Conservation (phyloP, 164 flowering plant genomes). For the Tetrastigma voinierianum region DNA sequence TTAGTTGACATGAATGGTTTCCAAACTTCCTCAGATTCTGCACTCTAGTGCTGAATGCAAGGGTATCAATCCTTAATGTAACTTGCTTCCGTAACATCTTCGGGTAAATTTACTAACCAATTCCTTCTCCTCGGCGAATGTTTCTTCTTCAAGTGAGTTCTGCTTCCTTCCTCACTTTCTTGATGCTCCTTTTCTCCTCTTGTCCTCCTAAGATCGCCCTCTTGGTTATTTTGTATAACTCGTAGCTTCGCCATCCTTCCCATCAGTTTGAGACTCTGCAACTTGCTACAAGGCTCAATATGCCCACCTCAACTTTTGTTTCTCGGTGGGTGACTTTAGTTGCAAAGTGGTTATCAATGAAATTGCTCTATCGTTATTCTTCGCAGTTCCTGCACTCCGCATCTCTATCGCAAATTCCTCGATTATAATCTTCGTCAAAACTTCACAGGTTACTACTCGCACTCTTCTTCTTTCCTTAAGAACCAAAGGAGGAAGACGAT, state of each 20-base stretch:
- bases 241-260: conserved; percentile 5
- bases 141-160: conserved; percentile 10
- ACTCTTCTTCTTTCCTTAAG: neutral
- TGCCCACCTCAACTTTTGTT: neutral
- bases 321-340: conserved; percentile 1
- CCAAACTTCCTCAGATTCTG: conserved; percentile 17
- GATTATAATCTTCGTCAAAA: neutral
- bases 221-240: neutral
- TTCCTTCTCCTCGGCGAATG: conserved; percentile 9
- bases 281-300: neutral
- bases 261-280: neutral
- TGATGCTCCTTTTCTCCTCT: conserved; percentile 10
- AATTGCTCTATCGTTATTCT: neutral
- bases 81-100: conserved; percentile 15
- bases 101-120: conserved; percentile 9
- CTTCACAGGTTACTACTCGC: neutral
- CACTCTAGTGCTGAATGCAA: conserved; percentile 17
- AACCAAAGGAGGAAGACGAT: conserved; percentile 9
- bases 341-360: neutral
- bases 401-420: conserved; percentile 7
- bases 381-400: neutral
- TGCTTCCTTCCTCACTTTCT: conserved; percentile 8
- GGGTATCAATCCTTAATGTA: conserved; percentile 25
- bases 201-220: conserved; percentile 29
- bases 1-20: conserved; percentile 22